Conservation (phyloP, 345 rosid genomes). For the Viola odorata region DNA sequence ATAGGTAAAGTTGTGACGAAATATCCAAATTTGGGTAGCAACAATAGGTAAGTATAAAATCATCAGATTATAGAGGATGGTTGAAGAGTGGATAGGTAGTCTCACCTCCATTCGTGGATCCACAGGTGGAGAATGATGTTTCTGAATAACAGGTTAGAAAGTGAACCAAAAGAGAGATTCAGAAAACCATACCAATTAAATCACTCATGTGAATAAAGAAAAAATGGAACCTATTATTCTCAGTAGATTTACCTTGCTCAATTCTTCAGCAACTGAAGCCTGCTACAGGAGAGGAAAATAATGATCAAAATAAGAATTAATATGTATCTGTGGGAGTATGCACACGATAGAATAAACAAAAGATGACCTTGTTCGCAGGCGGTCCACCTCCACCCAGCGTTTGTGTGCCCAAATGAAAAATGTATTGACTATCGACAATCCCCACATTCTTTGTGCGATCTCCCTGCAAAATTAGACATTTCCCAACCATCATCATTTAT, state of each 20-base stretch:
- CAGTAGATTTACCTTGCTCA: slow-evolving; percentile 9
- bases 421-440: slow-evolving; percentile 75
- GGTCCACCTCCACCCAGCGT: slow-evolving; percentile 65
- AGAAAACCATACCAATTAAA: not conserved
- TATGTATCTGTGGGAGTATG: not conserved
- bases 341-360: not conserved
- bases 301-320: not conserved
- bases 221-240: no score
- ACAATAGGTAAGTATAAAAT: not conserved
- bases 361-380: slow-evolving; percentile 22
- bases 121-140: not conserved
- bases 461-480: slow-evolving; percentile 44
- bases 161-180: not conserved
- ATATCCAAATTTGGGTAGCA: no score
- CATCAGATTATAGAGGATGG: not conserved
- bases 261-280: slow-evolving; percentile 6
- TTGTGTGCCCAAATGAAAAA: slow-evolving; percentile 85
- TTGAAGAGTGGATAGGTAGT: not conserved
- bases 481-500: not conserved
- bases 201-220: not conserved
- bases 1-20: no score
- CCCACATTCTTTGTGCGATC: slow-evolving; percentile 88
- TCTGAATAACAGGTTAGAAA: slow-evolving; percentile 8
- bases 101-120: slow-evolving; percentile 55
- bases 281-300: not conserved